Conservation (phyloP, 768 basidiomycete genomes). For the Leccinum obscurum region DNA sequence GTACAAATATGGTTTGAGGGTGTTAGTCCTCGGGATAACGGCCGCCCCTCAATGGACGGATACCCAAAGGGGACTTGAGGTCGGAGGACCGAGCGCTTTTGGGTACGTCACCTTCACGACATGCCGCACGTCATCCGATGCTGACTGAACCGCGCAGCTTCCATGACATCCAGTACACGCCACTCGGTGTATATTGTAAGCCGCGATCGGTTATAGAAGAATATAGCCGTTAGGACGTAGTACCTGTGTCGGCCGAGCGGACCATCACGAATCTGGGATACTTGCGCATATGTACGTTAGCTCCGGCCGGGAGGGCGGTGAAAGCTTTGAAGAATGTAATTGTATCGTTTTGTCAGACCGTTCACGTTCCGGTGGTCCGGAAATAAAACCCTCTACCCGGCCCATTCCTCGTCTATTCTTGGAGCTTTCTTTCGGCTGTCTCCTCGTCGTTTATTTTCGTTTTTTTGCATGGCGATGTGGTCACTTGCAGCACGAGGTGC, state of each 20-base stretch:
- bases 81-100: conserved; percentile 55
- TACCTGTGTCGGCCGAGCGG: not conserved
- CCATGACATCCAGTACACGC: conserved; percentile 35
- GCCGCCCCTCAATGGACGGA: conserved; percentile 58
- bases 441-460: not conserved
- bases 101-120: conserved; percentile 36
- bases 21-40: conserved; percentile 48
- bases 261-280: conserved; percentile 9
- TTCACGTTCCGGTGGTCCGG: not conserved
- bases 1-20: conserved; percentile 60
- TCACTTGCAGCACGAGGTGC: not conserved
- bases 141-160: conserved; percentile 24
- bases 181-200: conserved; percentile 42
- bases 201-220: conserved; percentile 50
- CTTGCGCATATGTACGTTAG: not conserved
- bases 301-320: not conserved
- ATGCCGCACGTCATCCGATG: not conserved
- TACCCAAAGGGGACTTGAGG: conserved; percentile 46
- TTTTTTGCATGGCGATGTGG: not conserved
- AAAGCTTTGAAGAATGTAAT: not conserved
- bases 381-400: not conserved
- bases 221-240: conserved; percentile 25
- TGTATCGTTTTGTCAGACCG: not conserved
- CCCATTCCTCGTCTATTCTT: not conserved
- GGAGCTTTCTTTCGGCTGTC: not conserved